These are phyloP conservation scores for Camellia sinensis DNA, from an alignment of 148 eudicot species.

Conservation along the genomic window DNA sequence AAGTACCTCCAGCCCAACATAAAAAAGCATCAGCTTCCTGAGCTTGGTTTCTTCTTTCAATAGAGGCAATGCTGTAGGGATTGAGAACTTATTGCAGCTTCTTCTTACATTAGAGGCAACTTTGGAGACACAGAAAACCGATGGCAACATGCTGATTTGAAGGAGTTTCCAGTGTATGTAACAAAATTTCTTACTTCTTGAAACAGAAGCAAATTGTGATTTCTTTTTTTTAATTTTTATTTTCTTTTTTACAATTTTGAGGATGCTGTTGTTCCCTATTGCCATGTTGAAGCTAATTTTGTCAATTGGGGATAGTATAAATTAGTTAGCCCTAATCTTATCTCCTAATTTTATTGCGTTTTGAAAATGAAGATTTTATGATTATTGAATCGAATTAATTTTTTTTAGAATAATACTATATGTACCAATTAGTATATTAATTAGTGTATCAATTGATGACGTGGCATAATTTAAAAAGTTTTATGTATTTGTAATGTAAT, in stretches of 20 bases:
- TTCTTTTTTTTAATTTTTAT: neutral
- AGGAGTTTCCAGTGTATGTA: neutral
- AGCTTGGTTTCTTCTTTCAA: conserved; percentile 23
- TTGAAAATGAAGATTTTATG: no score
- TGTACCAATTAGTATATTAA: no score
- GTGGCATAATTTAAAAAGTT: no score
- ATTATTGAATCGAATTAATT: no score
- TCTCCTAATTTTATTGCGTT: no score
- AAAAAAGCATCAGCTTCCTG: conserved; percentile 30
- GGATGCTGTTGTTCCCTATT: neutral
- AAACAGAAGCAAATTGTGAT: neutral
- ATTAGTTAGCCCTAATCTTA: neutral
- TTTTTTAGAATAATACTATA: no score
- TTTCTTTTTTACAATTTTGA: neutral
- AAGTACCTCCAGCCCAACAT: conserved; percentile 16
- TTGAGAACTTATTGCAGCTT: neutral
- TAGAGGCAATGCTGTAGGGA: neutral
- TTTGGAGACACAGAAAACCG: neutral
- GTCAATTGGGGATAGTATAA: neutral
- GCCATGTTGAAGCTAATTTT: conserved; percentile 8
- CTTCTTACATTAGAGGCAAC: neutral
- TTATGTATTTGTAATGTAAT: no score
- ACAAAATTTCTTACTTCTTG: neutral
- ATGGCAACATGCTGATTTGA: neutral
- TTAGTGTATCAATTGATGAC: no score